Percentiles rank a stretch among this genome's conserved stretches.
phyloP scores from a whole-genome alignment of 2,329 filamentous ascomycete species.

The Calonectria henricotiae region DNA sequence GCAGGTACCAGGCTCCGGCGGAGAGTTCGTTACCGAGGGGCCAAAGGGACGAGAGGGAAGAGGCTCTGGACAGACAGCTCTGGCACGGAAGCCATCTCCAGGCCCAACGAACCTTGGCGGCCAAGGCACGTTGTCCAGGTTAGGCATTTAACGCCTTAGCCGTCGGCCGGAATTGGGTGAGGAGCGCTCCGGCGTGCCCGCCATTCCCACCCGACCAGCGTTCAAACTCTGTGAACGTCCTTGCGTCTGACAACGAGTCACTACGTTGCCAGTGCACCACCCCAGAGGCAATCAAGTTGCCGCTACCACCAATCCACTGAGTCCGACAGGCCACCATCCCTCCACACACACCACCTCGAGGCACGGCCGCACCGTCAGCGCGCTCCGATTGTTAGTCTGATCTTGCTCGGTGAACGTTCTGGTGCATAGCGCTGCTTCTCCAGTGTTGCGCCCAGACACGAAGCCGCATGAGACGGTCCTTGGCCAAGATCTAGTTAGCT shows the following conservation, averaged over 20 bases:
- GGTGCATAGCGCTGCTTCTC: constrained; percentile 50
- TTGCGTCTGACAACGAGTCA: constrained; percentile 31
- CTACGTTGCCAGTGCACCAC: constrained; percentile 21
- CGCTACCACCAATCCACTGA: constrained; percentile 22
- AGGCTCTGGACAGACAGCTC: constrained; percentile 13
- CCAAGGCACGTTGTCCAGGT: constrained; percentile 23
- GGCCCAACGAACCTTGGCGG: constrained; percentile 10
- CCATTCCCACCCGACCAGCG: constrained; percentile 26
- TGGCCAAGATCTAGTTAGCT: constrained; percentile 52
- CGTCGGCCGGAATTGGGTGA: constrained; percentile 32
- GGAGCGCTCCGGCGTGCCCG: constrained; percentile 29
- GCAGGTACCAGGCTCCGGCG: constrained; percentile 9
- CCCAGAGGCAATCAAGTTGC: constrained; percentile 18
- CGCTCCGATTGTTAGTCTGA: constrained; percentile 44
- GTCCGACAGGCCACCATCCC: constrained; percentile 17
- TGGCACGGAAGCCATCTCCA: not conserved
- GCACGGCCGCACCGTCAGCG: constrained; percentile 29
- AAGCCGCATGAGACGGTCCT: constrained; percentile 49
- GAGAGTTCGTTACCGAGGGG: constrained; percentile 1
- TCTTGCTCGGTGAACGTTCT: constrained; percentile 56
- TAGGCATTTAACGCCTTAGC: constrained; percentile 28
- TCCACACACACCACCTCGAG: constrained; percentile 37
- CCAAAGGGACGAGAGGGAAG: constrained; percentile 7
- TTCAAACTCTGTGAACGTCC: constrained; percentile 29
- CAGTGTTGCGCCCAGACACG: constrained; percentile 47